These are phyloP conservation scores for Coniosporium apollinis DNA, from an alignment of 495 filamentous ascomycete species.

Conservation along the genomic window DNA sequence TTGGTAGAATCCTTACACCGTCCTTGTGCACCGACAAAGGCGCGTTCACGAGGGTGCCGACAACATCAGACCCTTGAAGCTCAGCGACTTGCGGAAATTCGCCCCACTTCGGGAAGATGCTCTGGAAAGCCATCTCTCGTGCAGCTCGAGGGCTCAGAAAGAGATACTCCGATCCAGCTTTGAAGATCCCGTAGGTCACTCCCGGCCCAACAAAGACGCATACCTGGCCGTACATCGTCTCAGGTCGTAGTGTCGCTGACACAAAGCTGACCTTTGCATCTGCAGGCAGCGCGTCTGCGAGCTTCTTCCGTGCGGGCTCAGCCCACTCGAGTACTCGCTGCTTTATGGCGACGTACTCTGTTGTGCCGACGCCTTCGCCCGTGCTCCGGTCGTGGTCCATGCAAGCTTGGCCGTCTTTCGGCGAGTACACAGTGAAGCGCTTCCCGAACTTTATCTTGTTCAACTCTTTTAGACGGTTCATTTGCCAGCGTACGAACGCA, in stretches of 20 bases:
- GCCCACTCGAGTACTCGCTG: conserved; percentile 81
- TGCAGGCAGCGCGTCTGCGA: conserved; percentile 66
- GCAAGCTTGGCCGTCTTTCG: conserved; percentile 93
- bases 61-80: conserved; percentile 56
- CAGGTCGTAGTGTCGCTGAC: conserved; percentile 79
- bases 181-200: conserved; percentile 81
- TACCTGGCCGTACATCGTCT: conserved; percentile 97
- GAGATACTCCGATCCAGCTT: conserved; percentile 60
- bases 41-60: conserved; percentile 75
- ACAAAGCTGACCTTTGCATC: conserved; percentile 74
- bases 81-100: conserved; percentile 57
- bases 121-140: conserved; percentile 92
- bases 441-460: conserved; percentile 90
- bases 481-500: conserved; percentile 92
- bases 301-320: conserved; percentile 39
- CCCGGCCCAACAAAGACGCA: conserved; percentile 91
- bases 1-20: conserved; percentile 76
- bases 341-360: conserved; percentile 88
- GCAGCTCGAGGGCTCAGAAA: conserved; percentile 75
- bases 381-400: conserved; percentile 92
- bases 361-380: conserved; percentile 77
- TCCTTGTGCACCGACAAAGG: conserved; percentile 77
- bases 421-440: conserved; percentile 87
- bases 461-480: conserved; percentile 78
- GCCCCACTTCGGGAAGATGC: conserved; percentile 59